phyloP scores from a whole-genome alignment of 495 filamentous ascomycete species.

The Podospora comata region DNA sequence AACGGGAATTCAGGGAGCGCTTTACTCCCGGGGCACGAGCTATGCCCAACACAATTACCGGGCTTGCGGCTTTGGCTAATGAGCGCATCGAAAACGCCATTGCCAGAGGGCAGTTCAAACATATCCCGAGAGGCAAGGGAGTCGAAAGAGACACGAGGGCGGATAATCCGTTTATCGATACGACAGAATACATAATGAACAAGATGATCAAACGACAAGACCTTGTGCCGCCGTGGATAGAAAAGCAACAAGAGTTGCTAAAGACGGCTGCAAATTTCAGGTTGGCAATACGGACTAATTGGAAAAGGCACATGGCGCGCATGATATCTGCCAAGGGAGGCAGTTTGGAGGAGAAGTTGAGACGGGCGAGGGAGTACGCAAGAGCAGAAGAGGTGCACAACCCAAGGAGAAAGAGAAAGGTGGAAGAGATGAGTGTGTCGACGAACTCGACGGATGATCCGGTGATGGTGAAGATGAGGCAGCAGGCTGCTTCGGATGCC shows the following conservation, averaged over 20 bases:
- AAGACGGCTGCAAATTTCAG: conserved; percentile 69
- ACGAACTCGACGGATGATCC: conserved; percentile 48
- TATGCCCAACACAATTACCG: conserved; percentile 74
- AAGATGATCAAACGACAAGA: conserved; percentile 97
- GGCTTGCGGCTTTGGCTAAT: conserved; percentile 80
- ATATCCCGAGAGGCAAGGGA: conserved; percentile 77
- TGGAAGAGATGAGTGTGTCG: conserved; percentile 47
- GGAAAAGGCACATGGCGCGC: conserved; percentile 80
- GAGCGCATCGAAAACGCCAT: conserved; percentile 95
- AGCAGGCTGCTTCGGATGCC: conserved; percentile 23
- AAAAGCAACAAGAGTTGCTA: conserved; percentile 91
- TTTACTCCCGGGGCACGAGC: conserved; percentile 69
- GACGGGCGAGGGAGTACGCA: conserved; percentile 68
- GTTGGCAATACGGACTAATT: conserved; percentile 70
- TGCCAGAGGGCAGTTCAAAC: conserved; percentile 84
- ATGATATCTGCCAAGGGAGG: conserved; percentile 79
- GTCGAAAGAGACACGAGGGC: conserved; percentile 76
- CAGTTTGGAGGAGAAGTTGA: conserved; percentile 70
- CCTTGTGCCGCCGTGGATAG: conserved; percentile 83
- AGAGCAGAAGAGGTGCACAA: conserved; percentile 62
- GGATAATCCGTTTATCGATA: conserved; percentile 87
- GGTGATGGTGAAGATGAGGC: conserved; percentile 46
- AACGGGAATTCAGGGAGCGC: conserved; percentile 72
- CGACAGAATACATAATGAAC: conserved; percentile 97
- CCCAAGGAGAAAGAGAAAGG: conserved; percentile 40